Base-by-base conservation (phyloP, 306 rosid species). In the Delonix regia region DNA sequence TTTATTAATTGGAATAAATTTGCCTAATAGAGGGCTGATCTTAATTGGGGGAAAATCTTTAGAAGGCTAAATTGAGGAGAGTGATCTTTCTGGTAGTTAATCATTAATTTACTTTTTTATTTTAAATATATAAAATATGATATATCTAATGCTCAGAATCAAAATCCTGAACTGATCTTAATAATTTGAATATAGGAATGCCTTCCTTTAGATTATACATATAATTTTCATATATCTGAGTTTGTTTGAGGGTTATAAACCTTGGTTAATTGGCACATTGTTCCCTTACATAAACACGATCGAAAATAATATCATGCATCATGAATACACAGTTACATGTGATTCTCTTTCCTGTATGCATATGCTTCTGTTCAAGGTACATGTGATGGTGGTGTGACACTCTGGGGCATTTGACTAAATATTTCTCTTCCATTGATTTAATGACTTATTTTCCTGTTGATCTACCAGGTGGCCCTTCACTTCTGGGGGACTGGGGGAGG, bases 401-500 rank as follows among this genome's bases (percentile, higher is more conserved):
- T 48, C 42, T 59, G 21, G 63, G 74, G 63, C 44, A 60, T 80
- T 42, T 76, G 62, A 44, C 66, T 62, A 75, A 22, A 66, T 53
- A 38, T 72, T 47, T 60, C 10, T 72, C 41, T 47, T 45, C 66
- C 56, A 21, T 76, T 66, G 63, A 72, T 71, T 22, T 65, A 64
- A 53, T 67, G 30, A 66, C 79, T 64, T 25, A 79, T 69, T 51
- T 89, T 51, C 69, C 22, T 70, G 44, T 52, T 80, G 62, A 78
- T 66, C 75, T 66, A 65, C 76, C 90, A 95, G 99, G 93, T 89
- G 73, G 94, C 87, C 66, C 90, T 95, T 77, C 98, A 95, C 86
- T 91, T 95, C 82, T 95, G 97, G 98, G 98, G 98, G 78, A 89
- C 97, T 8, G 97, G 99, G 12, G 98, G 96, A 67, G 99, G 98